Conservation (phyloP, 257 asterid genomes). For the Paulownia fortunei region DNA sequence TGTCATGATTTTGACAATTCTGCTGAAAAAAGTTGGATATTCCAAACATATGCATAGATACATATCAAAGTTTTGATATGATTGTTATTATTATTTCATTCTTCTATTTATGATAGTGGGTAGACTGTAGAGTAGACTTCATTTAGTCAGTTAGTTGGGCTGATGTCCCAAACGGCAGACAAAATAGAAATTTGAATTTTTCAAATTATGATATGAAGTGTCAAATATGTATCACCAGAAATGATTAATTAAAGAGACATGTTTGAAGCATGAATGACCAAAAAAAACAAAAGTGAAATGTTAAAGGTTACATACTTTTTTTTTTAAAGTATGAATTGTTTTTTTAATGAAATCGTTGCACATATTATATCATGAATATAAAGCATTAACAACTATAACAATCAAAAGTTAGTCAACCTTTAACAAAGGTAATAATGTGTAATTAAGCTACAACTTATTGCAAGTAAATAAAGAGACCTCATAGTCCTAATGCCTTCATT, state of each 20-base stretch:
- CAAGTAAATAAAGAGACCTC: no score
- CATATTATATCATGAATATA: no score
- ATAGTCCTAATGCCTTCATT: no score
- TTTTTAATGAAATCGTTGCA: no score
- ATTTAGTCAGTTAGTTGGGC: no score
- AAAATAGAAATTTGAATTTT: constrained; percentile 21
- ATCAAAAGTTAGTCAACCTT: no score
- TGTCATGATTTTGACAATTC: constrained; percentile 34
- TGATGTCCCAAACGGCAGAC: constrained; percentile 17
- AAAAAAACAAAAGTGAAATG: no score
- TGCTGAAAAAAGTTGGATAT: neutral
- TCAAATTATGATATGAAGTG: constrained; percentile 5
- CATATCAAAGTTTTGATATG: neutral
- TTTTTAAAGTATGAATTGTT: neutral
- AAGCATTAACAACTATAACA: no score
- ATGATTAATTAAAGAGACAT: neutral
- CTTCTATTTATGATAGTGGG: neutral
- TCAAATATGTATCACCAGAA: constrained; percentile 7
- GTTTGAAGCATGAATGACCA: neutral
- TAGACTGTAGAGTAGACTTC: no score
- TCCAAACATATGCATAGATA: neutral
- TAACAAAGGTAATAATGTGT: no score
- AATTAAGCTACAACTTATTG: no score
- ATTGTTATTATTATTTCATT: neutral
- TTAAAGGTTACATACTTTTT: neutral